A percentile compares a stretch with the other conserved stretches of the same genome.
Conservation (phyloP, 2,329 filamentous ascomycete species). For the Basipetospora chlamydospora region DNA sequence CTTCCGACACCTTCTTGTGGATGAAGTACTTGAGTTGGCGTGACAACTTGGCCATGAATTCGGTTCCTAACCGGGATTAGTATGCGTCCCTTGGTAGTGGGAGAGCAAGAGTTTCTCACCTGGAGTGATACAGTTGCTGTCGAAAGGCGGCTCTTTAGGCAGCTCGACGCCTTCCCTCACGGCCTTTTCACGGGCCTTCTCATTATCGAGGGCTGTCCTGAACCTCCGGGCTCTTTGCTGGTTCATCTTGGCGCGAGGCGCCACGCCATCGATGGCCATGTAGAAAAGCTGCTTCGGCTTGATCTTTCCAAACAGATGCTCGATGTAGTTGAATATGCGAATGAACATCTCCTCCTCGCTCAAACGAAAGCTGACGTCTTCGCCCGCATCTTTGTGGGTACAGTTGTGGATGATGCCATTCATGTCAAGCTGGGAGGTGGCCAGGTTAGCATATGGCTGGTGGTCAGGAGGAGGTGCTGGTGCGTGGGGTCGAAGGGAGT, state of each 20-base stretch:
- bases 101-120: slow-evolving; percentile 25
- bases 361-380: slow-evolving; percentile 81
- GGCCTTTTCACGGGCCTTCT: slow-evolving; percentile 83
- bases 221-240: slow-evolving; percentile 94
- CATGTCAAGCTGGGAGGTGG: slow-evolving; percentile 59
- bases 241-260: slow-evolving; percentile 98
- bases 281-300: slow-evolving; percentile 98
- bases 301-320: slow-evolving; percentile 96
- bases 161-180: slow-evolving; percentile 78
- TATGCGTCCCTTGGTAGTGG: slow-evolving; percentile 7
- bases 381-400: slow-evolving; percentile 82
- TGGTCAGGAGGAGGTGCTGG: background rate
- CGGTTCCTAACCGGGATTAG: slow-evolving; percentile 40
- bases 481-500: slow-evolving; percentile 7
- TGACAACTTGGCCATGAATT: slow-evolving; percentile 95
- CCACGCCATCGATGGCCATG: slow-evolving; percentile 98
- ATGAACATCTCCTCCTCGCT: slow-evolving; percentile 99
- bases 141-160: slow-evolving; percentile 89
- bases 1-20: slow-evolving; percentile 96
- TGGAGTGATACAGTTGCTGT: slow-evolving; percentile 98
- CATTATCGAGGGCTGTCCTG: slow-evolving; percentile 80
- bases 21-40: slow-evolving; percentile 95
- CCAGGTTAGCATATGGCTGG: no score
- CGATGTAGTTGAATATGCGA: slow-evolving; percentile 98
- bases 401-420: slow-evolving; percentile 99